These are phyloP conservation scores for Pleurotus sapidus DNA, from an alignment of 768 basidiomycete genomes.

Conservation along the genomic window DNA sequence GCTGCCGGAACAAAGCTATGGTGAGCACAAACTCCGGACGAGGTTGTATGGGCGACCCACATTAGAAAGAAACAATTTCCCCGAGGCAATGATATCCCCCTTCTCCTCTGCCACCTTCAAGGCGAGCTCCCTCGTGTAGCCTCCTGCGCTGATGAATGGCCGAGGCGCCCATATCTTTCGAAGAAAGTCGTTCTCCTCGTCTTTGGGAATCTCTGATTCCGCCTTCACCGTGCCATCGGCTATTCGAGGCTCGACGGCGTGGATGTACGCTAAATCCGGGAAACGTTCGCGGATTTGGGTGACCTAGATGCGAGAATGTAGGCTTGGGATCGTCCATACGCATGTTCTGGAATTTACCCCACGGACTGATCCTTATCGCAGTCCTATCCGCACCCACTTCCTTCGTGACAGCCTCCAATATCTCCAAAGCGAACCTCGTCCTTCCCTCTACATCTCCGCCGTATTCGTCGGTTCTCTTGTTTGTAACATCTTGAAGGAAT, in stretches of 20 bases:
- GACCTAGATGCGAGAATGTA: constrained; percentile 39
- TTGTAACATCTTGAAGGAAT: constrained; percentile 38
- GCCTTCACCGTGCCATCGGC: not conserved
- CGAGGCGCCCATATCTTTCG: constrained; percentile 20
- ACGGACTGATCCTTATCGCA: constrained; percentile 44
- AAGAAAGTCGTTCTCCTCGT: constrained; percentile 15
- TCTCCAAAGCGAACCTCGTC: constrained; percentile 39
- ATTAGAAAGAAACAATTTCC: constrained; percentile 11
- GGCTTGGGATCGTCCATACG: constrained; percentile 41
- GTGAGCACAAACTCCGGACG: not conserved
- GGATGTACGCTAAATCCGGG: constrained; percentile 43
- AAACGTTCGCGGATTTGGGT: constrained; percentile 32
- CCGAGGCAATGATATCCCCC: constrained; percentile 9
- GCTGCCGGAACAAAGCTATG: constrained; percentile 13
- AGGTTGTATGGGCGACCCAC: constrained; percentile 6
- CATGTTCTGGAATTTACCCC: constrained; percentile 31
- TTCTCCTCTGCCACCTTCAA: constrained; percentile 20
- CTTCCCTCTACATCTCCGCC: constrained; percentile 51
- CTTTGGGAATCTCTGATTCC: constrained; percentile 1
- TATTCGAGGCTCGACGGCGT: constrained; percentile 30
- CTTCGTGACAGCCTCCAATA: constrained; percentile 34
- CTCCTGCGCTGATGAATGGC: constrained; percentile 25
- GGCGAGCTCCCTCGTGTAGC: constrained; percentile 24
- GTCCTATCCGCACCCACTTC: constrained; percentile 41
- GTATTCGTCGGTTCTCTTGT: constrained; percentile 47